A percentile compares a stretch with the other conserved stretches of the same genome.
These are phyloP conservation scores for Dryadomyces sulphureus DNA, from an alignment of 2,329 filamentous ascomycete species.

Conservation along the genomic window DNA sequence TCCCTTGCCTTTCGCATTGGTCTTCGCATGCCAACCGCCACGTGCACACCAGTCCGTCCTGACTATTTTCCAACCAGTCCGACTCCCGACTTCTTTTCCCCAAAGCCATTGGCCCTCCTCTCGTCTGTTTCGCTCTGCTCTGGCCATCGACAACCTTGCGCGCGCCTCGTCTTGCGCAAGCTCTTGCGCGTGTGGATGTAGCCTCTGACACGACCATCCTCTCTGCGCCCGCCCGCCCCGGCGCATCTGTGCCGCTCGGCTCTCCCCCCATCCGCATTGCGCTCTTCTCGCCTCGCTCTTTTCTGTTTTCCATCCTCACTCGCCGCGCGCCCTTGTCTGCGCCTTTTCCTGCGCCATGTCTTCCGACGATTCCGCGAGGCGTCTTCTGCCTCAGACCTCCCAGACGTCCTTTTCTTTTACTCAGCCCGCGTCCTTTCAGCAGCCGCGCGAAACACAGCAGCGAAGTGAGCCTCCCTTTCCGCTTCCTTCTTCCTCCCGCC, in stretches of 20 bases:
- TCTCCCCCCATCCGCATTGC: neutral
- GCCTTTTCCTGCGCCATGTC: neutral
- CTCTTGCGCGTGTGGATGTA: neutral
- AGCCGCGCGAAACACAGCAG: conserved; percentile 64
- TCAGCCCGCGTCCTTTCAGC: conserved; percentile 42
- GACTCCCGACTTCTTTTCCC: neutral
- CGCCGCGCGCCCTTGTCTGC: neutral
- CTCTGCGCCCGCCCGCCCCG: conserved; percentile 1
- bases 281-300: neutral
- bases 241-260: neutral
- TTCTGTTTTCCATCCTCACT: neutral
- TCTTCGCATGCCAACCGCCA: neutral
- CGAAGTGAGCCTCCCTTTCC: conserved; percentile 39
- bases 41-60: neutral
- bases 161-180: neutral
- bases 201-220: neutral
- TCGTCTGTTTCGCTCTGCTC: neutral
- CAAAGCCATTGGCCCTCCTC: neutral
- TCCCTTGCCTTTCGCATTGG: neutral
- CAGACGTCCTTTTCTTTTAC: conserved; percentile 68
- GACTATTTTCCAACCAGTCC: neutral
- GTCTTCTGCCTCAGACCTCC: conserved; percentile 49
- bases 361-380: conserved; percentile 41
- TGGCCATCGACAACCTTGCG: neutral
- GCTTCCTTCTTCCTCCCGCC: neutral